phyloP scores from a whole-genome alignment of 2,329 filamentous ascomycete species.

The Trichoderma simmonsii region DNA sequence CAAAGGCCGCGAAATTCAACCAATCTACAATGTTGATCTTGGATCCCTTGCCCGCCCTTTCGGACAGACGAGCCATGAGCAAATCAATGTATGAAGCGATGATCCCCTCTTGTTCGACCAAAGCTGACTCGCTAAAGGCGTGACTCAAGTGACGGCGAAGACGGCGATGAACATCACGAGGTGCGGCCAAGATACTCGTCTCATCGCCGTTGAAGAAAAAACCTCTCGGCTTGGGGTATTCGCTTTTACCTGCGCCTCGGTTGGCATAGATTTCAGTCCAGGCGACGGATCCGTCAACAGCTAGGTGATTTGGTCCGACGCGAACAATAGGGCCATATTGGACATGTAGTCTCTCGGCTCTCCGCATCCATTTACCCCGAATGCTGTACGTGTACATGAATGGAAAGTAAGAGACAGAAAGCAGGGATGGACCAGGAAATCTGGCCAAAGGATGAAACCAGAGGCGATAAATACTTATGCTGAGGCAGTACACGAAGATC shows the following conservation, averaged over 20 bases:
- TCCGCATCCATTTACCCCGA: too few species aligned
- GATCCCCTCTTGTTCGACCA: constrained; percentile 32
- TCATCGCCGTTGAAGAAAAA: constrained; percentile 15
- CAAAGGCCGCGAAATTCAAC: not conserved
- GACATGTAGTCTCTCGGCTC: constrained; percentile 20
- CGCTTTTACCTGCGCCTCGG: constrained; percentile 18
- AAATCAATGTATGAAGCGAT: constrained; percentile 28
- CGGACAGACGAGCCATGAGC: constrained; percentile 13
- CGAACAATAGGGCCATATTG: constrained; percentile 38
- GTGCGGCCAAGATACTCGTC: constrained; percentile 20
- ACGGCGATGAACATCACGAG: constrained; percentile 22
- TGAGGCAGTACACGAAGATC: too few species aligned
- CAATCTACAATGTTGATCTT: not conserved
- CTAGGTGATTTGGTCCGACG: constrained; percentile 39
- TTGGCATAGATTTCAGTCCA: constrained; percentile 37
- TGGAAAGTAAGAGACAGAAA: too few species aligned
- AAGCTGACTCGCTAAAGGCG: constrained; percentile 30
- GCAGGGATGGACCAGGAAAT: too few species aligned
- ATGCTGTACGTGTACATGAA: too few species aligned
- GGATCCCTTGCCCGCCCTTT: constrained; percentile 17
- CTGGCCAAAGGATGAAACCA: too few species aligned
- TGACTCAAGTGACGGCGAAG: constrained; percentile 28
- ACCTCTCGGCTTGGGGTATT: constrained; percentile 17
- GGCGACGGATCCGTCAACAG: constrained; percentile 30
- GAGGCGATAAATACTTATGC: too few species aligned